Evolutionary conservation across 1,284 basidiomycete genomes (phyloP).

Genomic region (Exsudoporus floridanus): DNA sequence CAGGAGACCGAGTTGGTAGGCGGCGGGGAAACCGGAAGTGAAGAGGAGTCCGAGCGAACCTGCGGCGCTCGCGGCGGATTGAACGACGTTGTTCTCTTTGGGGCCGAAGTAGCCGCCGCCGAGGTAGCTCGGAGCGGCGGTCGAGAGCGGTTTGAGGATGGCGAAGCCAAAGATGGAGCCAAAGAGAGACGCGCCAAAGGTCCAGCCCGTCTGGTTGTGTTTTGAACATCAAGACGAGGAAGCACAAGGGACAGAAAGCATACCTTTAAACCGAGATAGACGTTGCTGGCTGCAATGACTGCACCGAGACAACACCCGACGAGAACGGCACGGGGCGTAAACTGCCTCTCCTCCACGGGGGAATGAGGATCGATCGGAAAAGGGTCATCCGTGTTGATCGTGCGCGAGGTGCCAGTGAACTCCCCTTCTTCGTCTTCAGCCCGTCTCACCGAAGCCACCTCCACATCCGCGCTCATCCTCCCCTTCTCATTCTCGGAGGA

Average conservation of each 20-base stretch:
- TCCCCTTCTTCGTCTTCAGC: background rate
- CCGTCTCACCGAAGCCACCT: conserved; percentile 12
- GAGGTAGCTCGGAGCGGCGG: conserved; percentile 46
- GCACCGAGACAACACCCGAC: conserved; percentile 49
- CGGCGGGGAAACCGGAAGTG: conserved; percentile 56
- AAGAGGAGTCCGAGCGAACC: conserved; percentile 54
- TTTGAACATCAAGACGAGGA: background rate
- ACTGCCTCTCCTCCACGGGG: conserved; percentile 52
- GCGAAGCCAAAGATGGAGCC: conserved; percentile 47
- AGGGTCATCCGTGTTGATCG: conserved; percentile 37
- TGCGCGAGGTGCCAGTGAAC: background rate
- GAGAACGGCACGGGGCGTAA: conserved; percentile 57
- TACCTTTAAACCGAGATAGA: conserved; percentile 65
- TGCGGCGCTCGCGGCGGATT: conserved; percentile 38
- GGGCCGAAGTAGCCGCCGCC: conserved; percentile 65
- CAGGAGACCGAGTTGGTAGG: conserved; percentile 57
- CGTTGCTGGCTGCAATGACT: conserved; percentile 61
- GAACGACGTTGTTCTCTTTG: conserved; percentile 52
- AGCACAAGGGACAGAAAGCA: background rate
- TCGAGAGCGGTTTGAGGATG: conserved; percentile 60
- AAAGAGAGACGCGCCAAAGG: conserved; percentile 64
- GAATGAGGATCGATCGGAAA: conserved; percentile 55
- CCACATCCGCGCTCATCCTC: conserved; percentile 1
- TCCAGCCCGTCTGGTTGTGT: conserved; percentile 52
- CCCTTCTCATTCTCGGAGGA: conserved; percentile 1